Evolutionary conservation across 768 basidiomycete species (phyloP), one percentile per base, ranked within the genome.

Genomic region (Macrolepiota fuliginosa): DNA sequence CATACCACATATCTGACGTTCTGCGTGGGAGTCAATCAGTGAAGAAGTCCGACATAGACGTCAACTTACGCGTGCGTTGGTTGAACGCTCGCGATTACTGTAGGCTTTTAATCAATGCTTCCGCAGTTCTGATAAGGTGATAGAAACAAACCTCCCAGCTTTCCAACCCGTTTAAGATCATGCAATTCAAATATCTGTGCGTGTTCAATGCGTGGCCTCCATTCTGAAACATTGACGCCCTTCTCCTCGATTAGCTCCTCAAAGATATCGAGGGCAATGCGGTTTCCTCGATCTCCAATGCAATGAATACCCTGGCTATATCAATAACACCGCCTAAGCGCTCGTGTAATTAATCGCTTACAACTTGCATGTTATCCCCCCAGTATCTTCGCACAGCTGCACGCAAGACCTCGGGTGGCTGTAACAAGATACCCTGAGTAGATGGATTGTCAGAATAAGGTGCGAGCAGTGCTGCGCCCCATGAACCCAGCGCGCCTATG

Each of bases 1-100:
- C 95, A 67, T 96, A 98, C 76, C 85, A 83, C 95, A 97, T 97
- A 64, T 95, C 93, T 54, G 89, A 94, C 39, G 88, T 92, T 62
- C 89, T 91, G 37, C 53, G n/a, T 17, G 27, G 45, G 58, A 47
- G 25, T 45, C 25, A 13, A 39, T 63, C 15, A 63, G 27, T 45
- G 9, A 11, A 5, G 54, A 27, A 6, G 17, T 11, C 32, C 17
- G 37, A 55, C 29, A 55, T 12, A 11, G n/a, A 1, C 36, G 42
- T 39, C 35, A 19, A 76, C 86, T 74, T 74, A 93, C 84, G 89
- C 93, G 69, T 97, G 94, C 1, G 92, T 95, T 0, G 95, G 95
- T 68, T 98, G 95, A 2, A 96, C 92, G 66, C 94, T 96, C 4
- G 91, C 83, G 67, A 96, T 90, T 22, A 98, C 92, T 94, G 47